phyloP scores from a whole-genome alignment of 352 stramenopile genomes.

The Phytophthora capsici region DNA sequence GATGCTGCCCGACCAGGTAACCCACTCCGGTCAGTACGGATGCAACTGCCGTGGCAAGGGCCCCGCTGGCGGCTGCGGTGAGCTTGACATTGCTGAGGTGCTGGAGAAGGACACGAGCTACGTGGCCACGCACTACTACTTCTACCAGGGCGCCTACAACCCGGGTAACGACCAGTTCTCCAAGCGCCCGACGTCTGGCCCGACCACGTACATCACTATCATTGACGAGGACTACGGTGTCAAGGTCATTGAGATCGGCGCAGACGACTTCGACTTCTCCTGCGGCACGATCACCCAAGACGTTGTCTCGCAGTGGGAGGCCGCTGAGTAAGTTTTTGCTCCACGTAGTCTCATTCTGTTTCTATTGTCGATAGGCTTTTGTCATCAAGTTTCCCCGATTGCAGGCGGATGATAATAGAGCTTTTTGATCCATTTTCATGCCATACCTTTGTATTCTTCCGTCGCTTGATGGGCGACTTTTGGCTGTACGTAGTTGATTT shows the following conservation, averaged over 20 bases:
- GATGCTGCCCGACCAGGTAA: conserved; percentile 74
- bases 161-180: conserved; percentile 70
- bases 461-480: conserved; percentile 14
- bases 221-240: conserved; percentile 71
- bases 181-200: conserved; percentile 51
- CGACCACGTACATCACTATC: conserved; percentile 74
- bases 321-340: conserved; percentile 32
- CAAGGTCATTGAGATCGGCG: conserved; percentile 68
- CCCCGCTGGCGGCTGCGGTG: conserved; percentile 68
- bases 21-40: conserved; percentile 76
- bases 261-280: conserved; percentile 72
- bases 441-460: conserved; percentile 2
- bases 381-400: conserved; percentile 13
- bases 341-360: conserved; percentile 16
- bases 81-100: conserved; percentile 83
- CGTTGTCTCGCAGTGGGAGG: conserved; percentile 65
- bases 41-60: conserved; percentile 84
- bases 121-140: conserved; percentile 86
- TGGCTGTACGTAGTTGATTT: background rate
- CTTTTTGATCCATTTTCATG: conserved; percentile 14
- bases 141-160: conserved; percentile 63
- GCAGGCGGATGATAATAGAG: conserved; percentile 27
- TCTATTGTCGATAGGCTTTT: conserved; percentile 12
- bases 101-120: conserved; percentile 63
- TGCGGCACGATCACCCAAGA: conserved; percentile 53